Evolutionary conservation across 495 filamentous ascomycete genomes (phyloP).

Genomic region (Talaromyces borbonicus): DNA sequence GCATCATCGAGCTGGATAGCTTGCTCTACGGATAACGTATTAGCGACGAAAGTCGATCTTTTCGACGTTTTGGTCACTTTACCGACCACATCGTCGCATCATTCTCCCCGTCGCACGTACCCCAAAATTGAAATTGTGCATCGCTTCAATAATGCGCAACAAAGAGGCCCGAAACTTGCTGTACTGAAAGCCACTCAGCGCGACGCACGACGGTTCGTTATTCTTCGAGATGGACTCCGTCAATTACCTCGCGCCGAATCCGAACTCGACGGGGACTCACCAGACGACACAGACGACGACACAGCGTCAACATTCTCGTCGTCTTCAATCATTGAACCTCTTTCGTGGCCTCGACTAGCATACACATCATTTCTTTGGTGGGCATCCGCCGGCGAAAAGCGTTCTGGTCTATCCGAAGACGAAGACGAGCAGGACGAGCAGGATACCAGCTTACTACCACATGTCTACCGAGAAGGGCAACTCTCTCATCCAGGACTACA

Average conservation of each 20-base stretch:
- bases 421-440: slow-evolving; percentile 34
- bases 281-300: slow-evolving; percentile 29
- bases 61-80: slow-evolving; percentile 83
- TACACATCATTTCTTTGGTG: slow-evolving; percentile 97
- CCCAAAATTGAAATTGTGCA: slow-evolving; percentile 49
- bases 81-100: slow-evolving; percentile 52
- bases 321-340: slow-evolving; percentile 56
- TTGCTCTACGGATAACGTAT: slow-evolving; percentile 87
- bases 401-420: slow-evolving; percentile 38
- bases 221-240: slow-evolving; percentile 58
- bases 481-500: slow-evolving; percentile 38
- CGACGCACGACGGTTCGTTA: slow-evolving; percentile 69
- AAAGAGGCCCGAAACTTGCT: slow-evolving; percentile 17
- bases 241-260: slow-evolving; percentile 32
- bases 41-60: slow-evolving; percentile 71
- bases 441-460: slow-evolving; percentile 32
- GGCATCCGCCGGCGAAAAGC: slow-evolving; percentile 87
- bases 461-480: slow-evolving; percentile 26
- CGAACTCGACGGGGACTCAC: slow-evolving; percentile 11
- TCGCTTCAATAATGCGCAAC: slow-evolving; percentile 14
- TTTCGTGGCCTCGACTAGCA: slow-evolving; percentile 81
- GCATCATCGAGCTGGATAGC: slow-evolving; percentile 66
- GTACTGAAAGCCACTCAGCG: slow-evolving; percentile 79
- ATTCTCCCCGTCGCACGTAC: slow-evolving; percentile 52
- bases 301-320: slow-evolving; percentile 38